These are phyloP conservation scores for Sophora flavescens DNA, from an alignment of 306 rosid genomes.

Conservation along the genomic window DNA sequence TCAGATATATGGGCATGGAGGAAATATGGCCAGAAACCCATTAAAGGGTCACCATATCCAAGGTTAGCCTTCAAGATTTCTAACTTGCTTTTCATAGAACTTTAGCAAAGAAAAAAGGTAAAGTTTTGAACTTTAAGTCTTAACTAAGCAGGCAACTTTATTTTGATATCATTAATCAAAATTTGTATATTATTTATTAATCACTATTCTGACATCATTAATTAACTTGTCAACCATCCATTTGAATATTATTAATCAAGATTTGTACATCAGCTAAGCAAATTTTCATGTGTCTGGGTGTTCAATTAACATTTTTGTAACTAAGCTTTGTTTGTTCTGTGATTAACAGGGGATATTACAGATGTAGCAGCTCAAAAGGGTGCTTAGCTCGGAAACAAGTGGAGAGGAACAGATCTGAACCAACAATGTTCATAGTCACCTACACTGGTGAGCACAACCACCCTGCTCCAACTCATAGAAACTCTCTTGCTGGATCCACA, in stretches of 20 bases:
- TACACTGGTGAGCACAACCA: constrained; percentile 96
- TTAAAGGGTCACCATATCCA: constrained; percentile 99
- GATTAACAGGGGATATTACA: constrained; percentile 83
- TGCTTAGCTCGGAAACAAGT: constrained; percentile 97
- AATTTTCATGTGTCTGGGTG: no score
- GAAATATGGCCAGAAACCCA: constrained; percentile 98
- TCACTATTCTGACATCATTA: no score
- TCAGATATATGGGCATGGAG: constrained; percentile 99
- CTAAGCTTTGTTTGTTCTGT: constrained; percentile 29
- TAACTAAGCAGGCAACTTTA: not conserved
- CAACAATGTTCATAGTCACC: constrained; percentile 91
- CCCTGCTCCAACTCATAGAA: constrained; percentile 93
- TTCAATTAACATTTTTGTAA: no score
- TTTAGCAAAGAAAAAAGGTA: not conserved
- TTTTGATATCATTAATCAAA: no score
- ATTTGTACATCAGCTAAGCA: no score
- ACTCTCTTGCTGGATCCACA: constrained; percentile 97
- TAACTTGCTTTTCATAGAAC: not conserved
- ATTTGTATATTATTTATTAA: no score
- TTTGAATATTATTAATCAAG: no score
- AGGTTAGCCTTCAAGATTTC: constrained; percentile 58
- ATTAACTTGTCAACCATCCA: no score
- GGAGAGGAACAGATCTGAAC: constrained; percentile 87
- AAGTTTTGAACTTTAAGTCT: not conserved
- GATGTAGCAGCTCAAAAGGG: constrained; percentile 97